Conservation (phyloP, 805 yeast species). For the Kazachstania viticola region DNA sequence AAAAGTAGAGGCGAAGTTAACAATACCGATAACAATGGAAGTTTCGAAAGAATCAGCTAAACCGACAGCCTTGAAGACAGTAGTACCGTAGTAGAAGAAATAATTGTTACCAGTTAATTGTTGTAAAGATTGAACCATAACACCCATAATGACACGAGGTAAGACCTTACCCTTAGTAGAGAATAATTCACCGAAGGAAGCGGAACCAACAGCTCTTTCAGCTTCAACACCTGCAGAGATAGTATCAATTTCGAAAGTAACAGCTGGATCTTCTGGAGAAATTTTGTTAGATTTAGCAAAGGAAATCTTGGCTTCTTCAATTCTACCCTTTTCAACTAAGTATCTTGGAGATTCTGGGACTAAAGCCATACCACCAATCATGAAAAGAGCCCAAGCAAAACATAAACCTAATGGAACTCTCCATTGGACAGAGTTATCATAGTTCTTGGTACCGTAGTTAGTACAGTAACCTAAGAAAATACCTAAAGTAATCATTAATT, state of each 20-base stretch:
- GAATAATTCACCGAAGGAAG: conserved; percentile 52
- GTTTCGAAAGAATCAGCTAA: conserved; percentile 46
- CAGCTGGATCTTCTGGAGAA: conserved; percentile 34
- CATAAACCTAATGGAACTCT: conserved; percentile 50
- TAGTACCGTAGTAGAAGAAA: conserved; percentile 56
- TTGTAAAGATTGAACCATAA: conserved; percentile 49
- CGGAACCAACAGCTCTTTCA: conserved; percentile 49
- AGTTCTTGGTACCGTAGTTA: conserved; percentile 38
- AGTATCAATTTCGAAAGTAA: conserved; percentile 42
- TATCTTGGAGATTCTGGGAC: conserved; percentile 67
- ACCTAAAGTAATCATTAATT: conserved; percentile 58
- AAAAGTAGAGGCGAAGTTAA: conserved; percentile 47
- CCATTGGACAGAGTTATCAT: conserved; percentile 37
- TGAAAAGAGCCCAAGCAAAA: conserved; percentile 29
- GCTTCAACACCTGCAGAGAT: conserved; percentile 46
- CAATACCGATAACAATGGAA: conserved; percentile 45
- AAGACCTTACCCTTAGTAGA: conserved; percentile 55
- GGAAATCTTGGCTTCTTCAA: conserved; percentile 45
- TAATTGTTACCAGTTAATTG: conserved; percentile 58
- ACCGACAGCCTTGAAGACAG: conserved; percentile 51
- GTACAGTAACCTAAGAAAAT: conserved; percentile 66
- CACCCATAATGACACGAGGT: conserved; percentile 39
- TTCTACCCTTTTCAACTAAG: conserved; percentile 39
- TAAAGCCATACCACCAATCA: conserved; percentile 36
- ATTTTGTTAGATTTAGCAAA: conserved; percentile 43